Evolutionary conservation across 140 eudicot species (phyloP), one percentile per base, ranked within the genome.

Genomic region (Senecio squalidus): DNA sequence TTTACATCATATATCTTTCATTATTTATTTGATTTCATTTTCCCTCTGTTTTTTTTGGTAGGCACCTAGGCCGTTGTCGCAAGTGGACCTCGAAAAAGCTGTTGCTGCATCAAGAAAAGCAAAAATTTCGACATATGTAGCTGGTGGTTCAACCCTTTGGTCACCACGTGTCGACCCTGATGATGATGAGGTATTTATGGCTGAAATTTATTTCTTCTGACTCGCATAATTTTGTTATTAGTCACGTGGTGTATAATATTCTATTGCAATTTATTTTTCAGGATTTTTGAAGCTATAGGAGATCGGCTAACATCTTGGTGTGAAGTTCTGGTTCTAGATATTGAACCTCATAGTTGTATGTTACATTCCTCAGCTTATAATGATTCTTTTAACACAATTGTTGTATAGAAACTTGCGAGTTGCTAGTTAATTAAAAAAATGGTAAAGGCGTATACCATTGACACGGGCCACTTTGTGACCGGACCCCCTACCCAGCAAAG

Each of bases 11-110:
- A 2, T 43, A 13, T 34, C 16, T 17, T 29, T 24, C 28, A 8
- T 49, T 39, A 13, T 16, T 40, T 14, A 30, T 46, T 25, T 26
- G 21, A 15, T 59, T 50, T 0, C 3, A 8, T 69, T 39, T 48
- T 21, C 6, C 10, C 16, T 9, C 13, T 41, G 31, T 24, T 6
- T 11, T 44, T 15, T 34, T 28, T 9, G 22, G 2, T 26, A 77
- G 82, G 68, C 48, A 41, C 78, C 78, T 5, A 72, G 82, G 59
- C 48, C 82, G 0, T 60, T 77, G 78, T 71, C 78, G 20, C 74
- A 74, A 34, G 25, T 53, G 66, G 82, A 77, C 68, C 48, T 77
- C 16, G 78, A 77, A 69, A 54, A 72, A 55, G 72, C 75, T 20
- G 50, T 66, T 67, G 55, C 58, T 60, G 63, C 75, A 67, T 54